These are phyloP conservation scores for Multifurca ochricompacta DNA, from an alignment of 768 basidiomycete genomes.

Conservation along the genomic window DNA sequence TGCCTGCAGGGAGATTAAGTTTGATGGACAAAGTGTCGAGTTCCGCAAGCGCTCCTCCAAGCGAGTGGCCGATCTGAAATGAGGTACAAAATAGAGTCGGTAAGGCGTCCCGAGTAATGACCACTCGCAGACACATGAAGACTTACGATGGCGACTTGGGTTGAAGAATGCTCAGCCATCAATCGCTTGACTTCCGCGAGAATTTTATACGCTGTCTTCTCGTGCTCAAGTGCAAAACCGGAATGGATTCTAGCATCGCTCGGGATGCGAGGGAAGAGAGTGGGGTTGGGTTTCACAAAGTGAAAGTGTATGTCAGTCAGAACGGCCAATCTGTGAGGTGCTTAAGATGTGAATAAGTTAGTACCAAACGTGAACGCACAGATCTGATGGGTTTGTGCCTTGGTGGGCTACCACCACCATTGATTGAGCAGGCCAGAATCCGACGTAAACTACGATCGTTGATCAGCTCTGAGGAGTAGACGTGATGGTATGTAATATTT, in stretches of 20 bases:
- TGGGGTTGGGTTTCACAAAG: neutral
- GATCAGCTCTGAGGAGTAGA: neutral
- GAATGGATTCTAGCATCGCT: neutral
- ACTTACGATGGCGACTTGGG: constrained; percentile 14
- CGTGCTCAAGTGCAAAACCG: constrained; percentile 15
- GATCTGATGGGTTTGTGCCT: constrained; percentile 13
- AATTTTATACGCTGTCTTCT: constrained; percentile 13
- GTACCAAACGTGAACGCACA: neutral
- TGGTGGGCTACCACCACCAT: constrained; percentile 19
- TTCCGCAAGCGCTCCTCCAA: constrained; percentile 20
- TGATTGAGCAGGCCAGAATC: constrained; percentile 17
- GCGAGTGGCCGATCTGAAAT: constrained; percentile 10
- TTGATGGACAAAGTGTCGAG: constrained; percentile 18
- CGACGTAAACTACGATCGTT: constrained; percentile 16
- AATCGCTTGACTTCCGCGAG: constrained; percentile 17
- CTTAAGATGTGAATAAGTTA: neutral
- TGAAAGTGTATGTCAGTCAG: constrained; percentile 3
- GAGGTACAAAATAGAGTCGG: neutral
- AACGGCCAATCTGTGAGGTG: constrained; percentile 4
- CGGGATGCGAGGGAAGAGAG: constrained; percentile 12
- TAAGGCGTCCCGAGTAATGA: neutral
- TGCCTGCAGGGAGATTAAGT: constrained; percentile 17
- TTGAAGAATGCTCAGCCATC: constrained; percentile 5
- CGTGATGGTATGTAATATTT: constrained; percentile 5
- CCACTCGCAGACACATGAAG: neutral